These are phyloP conservation scores for Carex arenaria DNA, from an alignment of 202 grass and related monocot species.

Conservation along the genomic window DNA sequence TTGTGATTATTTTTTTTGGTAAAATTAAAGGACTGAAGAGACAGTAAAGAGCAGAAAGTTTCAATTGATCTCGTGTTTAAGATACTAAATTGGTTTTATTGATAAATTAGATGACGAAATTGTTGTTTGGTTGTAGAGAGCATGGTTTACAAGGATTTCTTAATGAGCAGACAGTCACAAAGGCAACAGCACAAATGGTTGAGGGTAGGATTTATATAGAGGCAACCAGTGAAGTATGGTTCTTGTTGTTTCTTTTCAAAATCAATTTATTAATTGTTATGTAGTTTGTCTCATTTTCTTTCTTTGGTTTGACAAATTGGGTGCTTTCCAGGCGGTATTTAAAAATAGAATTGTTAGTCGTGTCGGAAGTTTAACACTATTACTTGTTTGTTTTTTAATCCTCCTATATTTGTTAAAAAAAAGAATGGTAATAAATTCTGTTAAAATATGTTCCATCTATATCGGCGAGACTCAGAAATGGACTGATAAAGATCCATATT, in stretches of 20 bases:
- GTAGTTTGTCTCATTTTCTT: background rate
- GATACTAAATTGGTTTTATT: background rate
- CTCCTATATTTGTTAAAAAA: background rate
- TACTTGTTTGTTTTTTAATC: no score
- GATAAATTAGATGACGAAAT: background rate
- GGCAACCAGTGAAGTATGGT: background rate
- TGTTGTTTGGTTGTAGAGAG: background rate
- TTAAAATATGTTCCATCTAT: no score
- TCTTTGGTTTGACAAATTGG: background rate
- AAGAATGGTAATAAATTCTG: no score
- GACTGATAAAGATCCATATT: no score
- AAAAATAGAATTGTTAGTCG: no score
- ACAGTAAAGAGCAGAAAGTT: background rate
- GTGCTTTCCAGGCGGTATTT: background rate
- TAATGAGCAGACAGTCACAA: background rate
- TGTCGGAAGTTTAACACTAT: no score
- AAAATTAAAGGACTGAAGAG: background rate
- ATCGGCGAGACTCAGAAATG: no score
- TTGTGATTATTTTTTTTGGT: constrained; percentile 16
- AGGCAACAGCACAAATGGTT: no score
- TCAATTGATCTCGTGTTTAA: background rate
- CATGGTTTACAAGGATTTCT: background rate
- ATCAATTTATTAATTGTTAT: background rate
- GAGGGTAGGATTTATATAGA: background rate
- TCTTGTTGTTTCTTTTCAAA: background rate